Conservation (phyloP, 2,329 filamentous ascomycete genomes). For the Alternaria sp. region DNA sequence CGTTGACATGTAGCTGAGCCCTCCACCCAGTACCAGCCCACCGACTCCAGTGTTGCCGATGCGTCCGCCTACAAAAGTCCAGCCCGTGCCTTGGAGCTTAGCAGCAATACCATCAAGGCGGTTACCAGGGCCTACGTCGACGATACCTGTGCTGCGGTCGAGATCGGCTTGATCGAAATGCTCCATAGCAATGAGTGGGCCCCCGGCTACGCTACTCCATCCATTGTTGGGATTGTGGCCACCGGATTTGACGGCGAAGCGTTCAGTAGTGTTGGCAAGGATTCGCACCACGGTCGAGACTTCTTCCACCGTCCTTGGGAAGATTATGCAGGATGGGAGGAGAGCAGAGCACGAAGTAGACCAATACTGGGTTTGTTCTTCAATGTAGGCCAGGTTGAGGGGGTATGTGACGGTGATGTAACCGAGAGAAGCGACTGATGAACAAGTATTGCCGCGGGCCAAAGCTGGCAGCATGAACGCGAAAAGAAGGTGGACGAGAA, state of each 20-base stretch:
- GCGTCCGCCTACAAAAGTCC: slow-evolving; percentile 55
- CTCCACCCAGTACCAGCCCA: slow-evolving; percentile 55
- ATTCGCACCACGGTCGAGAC: slow-evolving; percentile 61
- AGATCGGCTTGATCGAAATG: slow-evolving; percentile 37
- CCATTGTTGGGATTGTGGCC: slow-evolving; percentile 57
- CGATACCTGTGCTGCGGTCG: slow-evolving; percentile 30
- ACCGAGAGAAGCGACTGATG: slow-evolving; percentile 26
- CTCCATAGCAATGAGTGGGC: slow-evolving; percentile 52
- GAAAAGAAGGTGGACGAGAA: background rate
- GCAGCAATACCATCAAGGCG: slow-evolving; percentile 46
- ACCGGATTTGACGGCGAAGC: slow-evolving; percentile 50
- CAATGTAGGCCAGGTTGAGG: slow-evolving; percentile 29
- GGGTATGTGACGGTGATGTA: slow-evolving; percentile 30
- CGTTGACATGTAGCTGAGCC: slow-evolving; percentile 43
- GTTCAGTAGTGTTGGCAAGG: slow-evolving; percentile 50
- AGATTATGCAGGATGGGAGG: slow-evolving; percentile 41
- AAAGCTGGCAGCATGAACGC: slow-evolving; percentile 7
- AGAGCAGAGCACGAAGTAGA: slow-evolving; percentile 40
- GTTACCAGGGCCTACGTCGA: slow-evolving; percentile 44
- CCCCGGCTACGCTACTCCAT: slow-evolving; percentile 55
- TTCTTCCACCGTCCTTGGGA: slow-evolving; percentile 54
- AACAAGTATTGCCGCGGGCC: slow-evolving; percentile 26
- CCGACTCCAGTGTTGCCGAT: slow-evolving; percentile 57
- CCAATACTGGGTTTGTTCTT: slow-evolving; percentile 42
- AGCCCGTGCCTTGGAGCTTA: slow-evolving; percentile 42